Evolutionary conservation across 2,329 filamentous ascomycete genomes (phyloP).

Genomic region (Colletotrichum horii): DNA sequence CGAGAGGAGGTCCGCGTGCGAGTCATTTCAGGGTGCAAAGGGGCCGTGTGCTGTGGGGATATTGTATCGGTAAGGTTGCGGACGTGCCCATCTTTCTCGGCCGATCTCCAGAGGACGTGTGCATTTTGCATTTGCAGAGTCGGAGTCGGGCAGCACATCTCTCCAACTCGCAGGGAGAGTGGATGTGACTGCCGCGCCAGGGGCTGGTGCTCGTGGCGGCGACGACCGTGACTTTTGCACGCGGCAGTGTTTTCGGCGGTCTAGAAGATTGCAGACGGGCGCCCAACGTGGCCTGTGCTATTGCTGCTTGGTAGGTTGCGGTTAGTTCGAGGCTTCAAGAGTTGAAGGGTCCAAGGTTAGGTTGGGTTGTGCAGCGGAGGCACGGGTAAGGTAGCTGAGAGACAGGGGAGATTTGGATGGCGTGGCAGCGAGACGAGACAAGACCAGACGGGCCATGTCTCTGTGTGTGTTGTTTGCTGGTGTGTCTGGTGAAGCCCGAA

Average conservation of each 20-base stretch:
- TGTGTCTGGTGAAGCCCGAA: background rate
- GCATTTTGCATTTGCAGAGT: constrained; percentile 2
- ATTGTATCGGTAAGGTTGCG: background rate
- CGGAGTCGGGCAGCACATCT: background rate
- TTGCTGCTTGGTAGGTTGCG: background rate
- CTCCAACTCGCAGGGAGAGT: background rate
- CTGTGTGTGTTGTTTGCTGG: background rate
- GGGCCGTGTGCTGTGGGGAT: background rate
- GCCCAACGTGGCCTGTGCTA: background rate
- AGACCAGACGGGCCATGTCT: constrained; percentile 2
- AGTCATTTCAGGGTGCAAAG: constrained; percentile 6
- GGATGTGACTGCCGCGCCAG: constrained; percentile 1
- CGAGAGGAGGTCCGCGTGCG: background rate
- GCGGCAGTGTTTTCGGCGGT: background rate
- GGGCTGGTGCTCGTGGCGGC: background rate
- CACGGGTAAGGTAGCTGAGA: background rate
- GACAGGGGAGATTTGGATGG: background rate
- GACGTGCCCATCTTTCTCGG: constrained; percentile 1
- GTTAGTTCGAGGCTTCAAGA: background rate
- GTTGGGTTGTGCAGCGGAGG: background rate
- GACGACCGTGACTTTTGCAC: background rate
- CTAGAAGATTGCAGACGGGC: background rate
- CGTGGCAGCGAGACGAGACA: constrained; percentile 11
- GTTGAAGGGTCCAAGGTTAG: background rate
- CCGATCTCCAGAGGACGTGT: background rate